Base-by-base conservation (phyloP, 192 early-diverging fungal species). In the Backusella australiensis region DNA sequence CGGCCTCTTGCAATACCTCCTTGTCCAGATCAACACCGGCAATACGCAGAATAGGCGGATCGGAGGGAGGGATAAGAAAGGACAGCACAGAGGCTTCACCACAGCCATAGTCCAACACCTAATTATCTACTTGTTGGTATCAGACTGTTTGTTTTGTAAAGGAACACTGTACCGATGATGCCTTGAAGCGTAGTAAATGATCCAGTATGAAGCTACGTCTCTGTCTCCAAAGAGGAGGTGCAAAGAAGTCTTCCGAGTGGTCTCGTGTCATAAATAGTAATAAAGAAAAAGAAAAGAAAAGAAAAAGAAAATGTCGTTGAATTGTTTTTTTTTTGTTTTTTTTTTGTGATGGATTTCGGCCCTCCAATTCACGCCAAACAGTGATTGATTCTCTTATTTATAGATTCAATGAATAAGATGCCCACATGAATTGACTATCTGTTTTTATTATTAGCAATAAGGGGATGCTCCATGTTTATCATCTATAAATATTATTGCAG, bases 51-150 rank as follows among this genome's bases (percentile, higher is more conserved):
- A 95, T 90, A 42, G 80, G 84, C 52, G 83, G 71, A 74, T 91
- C 88, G 3, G 35, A 38, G 14, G 67, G 67, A 11, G 82, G 79
- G 8, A 90, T 75, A 17, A 98, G 85, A 66, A 92, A 90, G 12
- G 88, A 81, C 5, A 93, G 78, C 56, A 98, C 73, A 19, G 90
- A 83, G 21, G 90, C 95, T 67, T 94, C 94, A 52, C 96, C 96
- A 81, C 95, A 97, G 1, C 96, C 96, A 67, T 92, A 85, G 73
- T 98, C 96, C 23, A 95, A 79, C n/a, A 96, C 91, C 85, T 91
- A 69, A 9, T 17, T 46, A 29, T 34, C 21, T 34, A 19, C 26
- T n/a, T 38, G 6, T 88, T 9, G 82, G 73, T 23, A 83, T 86
- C 14, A 80, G 32, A 67, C 68, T 90, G 70, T 29, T 84, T 76